phyloP scores from a whole-genome alignment of 306 rosid species.

The Senna siamea region DNA sequence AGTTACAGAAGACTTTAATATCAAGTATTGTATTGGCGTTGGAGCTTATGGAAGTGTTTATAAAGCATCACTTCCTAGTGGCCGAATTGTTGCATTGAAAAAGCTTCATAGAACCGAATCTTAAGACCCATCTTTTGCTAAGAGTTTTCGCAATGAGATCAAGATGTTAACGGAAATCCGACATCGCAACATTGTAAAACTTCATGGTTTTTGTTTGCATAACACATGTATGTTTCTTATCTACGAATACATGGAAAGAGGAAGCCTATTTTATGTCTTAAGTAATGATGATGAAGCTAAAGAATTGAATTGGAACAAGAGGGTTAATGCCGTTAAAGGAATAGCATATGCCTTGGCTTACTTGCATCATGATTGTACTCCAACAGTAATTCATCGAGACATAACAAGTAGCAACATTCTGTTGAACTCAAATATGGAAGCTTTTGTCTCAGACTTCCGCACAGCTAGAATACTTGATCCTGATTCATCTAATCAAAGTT shows the following conservation, averaged over 20 bases:
- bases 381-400: background rate
- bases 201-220: slow-evolving; percentile 35
- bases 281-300: background rate
- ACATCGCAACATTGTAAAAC: slow-evolving; percentile 32
- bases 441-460: background rate
- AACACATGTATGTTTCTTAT: slow-evolving; percentile 5
- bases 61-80: too few relatives aligned
- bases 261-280: background rate
- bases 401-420: background rate
- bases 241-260: slow-evolving; percentile 26
- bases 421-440: background rate
- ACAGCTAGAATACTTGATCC: background rate
- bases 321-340: background rate
- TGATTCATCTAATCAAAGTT: background rate
- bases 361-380: background rate
- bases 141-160: slow-evolving; percentile 24
- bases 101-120: slow-evolving; percentile 21
- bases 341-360: background rate
- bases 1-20: background rate
- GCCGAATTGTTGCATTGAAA: background rate
- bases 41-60: too few relatives aligned
- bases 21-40: background rate
- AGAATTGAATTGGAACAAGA: background rate
- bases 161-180: slow-evolving; percentile 24
- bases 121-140: slow-evolving; percentile 1